These are phyloP conservation scores for Iris pallida DNA, from an alignment of 116 monocot genomes.

Conservation along the genomic window DNA sequence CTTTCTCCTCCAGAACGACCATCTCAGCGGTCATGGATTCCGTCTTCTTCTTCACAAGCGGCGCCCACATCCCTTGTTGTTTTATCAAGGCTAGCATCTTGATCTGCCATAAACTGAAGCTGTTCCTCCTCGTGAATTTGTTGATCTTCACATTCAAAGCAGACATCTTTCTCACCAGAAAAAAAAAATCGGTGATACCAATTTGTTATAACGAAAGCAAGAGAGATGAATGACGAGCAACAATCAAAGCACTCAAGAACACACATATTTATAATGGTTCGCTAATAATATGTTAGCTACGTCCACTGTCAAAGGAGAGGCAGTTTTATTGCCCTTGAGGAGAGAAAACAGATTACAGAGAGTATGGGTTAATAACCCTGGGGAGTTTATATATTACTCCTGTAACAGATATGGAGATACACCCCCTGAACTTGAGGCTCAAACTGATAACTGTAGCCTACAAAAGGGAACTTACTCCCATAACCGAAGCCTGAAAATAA, in stretches of 20 bases:
- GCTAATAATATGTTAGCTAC: background rate
- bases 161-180: background rate
- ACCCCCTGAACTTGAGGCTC: no score
- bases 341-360: background rate
- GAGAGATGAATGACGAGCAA: background rate
- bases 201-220: background rate
- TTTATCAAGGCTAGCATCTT: conserved; percentile 3
- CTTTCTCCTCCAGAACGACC: background rate
- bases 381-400: no score
- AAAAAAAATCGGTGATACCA: background rate
- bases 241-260: background rate
- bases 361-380: no score
- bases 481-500: background rate
- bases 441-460: no score
- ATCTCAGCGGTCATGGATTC: background rate
- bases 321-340: background rate
- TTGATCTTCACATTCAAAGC: background rate
- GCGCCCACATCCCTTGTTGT: conserved; percentile 3
- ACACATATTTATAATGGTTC: background rate
- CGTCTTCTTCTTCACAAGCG: background rate
- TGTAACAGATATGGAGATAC: no score
- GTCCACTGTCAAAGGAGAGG: background rate
- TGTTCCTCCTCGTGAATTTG: conserved; percentile 7
- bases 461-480: no score
- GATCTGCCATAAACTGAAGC: conserved; percentile 3